Base-by-base conservation (phyloP, 345 rosid species). In the Melaleuca alternifolia region DNA sequence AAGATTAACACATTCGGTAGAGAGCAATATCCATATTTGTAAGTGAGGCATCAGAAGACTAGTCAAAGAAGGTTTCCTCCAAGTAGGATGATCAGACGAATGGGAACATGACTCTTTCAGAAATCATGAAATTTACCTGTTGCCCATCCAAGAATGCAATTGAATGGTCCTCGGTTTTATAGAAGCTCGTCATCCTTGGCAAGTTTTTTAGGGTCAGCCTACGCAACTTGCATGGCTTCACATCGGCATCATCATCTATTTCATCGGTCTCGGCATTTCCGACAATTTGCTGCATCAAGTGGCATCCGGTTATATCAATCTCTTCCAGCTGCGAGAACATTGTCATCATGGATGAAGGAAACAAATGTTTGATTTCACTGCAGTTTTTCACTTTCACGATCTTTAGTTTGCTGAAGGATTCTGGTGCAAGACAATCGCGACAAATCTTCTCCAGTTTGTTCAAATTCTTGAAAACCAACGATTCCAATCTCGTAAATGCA, bases 361-460 rank as follows among this genome's bases (percentile, higher is more conserved):
- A 51, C 52, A 51, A 51, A 51, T 51, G 52, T 51, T 51, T 51
- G 14, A 52, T 44, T 44, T 85, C 76, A 21, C 8, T 3, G 44
- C 86, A 71, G 20, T 26, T 11, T 0, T 37, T 30, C n/a, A 54
- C 59, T 59, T 56, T 26, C 52, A 84, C 11, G 20, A 46, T 48
- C 20, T 51, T 62, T 84, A 85, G 23, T 46, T 54, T 2, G 79
- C 23, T 7, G 7, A 91, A 89, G 6, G 89, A 84, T 10, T 53
- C 41, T 11, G 28, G n/a, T 5, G 2, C 7, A 3, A 82, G 83
- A 24, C 16, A 50, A 11, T 77, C 87, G 33, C 21, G 26, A 24
- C 79, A 88, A 46, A 91, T 84, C 82, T 88, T 51, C 56, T 86
- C 85, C 88, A 91, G 85, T 79, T 85, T 85, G 6, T 65, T 37